These are phyloP conservation scores for Sindora glabra DNA, from an alignment of 306 rosid species.

Conservation along the genomic window DNA sequence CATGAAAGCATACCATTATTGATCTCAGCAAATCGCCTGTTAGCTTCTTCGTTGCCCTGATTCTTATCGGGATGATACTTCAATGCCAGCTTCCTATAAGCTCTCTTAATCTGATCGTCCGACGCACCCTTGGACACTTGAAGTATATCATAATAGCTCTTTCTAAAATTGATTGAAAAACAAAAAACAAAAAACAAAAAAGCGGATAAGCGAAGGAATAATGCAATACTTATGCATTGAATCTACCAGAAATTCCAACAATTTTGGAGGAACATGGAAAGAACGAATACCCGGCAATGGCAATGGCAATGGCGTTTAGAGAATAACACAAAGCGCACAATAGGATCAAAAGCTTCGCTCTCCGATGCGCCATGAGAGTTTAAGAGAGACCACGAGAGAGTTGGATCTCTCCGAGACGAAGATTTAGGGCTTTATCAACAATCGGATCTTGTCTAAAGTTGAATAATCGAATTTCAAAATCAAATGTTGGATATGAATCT, in stretches of 20 bases:
- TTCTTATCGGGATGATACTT: conserved; percentile 98
- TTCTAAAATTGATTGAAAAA: conserved; percentile 29
- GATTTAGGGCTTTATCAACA: conserved; percentile 9
- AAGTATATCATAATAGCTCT: conserved; percentile 78
- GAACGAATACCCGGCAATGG: conserved; percentile 59
- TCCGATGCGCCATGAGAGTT: conserved; percentile 58
- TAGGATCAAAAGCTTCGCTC: conserved; percentile 39
- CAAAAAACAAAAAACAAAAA: too few relatives aligned
- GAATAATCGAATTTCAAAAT: neutral
- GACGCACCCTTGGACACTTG: conserved; percentile 83
- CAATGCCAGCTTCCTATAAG: conserved; percentile 89
- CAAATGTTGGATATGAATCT: neutral
- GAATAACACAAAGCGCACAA: conserved; percentile 54
- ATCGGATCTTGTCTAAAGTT: neutral
- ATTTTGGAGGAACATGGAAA: neutral
- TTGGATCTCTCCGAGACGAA: conserved; percentile 25
- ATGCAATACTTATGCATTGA: neutral
- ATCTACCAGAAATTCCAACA: too few relatives aligned
- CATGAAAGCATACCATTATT: conserved; percentile 47
- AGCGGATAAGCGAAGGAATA: neutral
- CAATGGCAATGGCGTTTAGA: conserved; percentile 56
- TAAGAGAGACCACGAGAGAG: conserved; percentile 11
- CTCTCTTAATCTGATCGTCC: conserved; percentile 94
- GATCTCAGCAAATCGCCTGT: conserved; percentile 73
- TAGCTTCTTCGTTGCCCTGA: conserved; percentile 91